Evolutionary conservation across 345 rosid species (phyloP).

Genomic region (Cardamine chenopodiifolia): DNA sequence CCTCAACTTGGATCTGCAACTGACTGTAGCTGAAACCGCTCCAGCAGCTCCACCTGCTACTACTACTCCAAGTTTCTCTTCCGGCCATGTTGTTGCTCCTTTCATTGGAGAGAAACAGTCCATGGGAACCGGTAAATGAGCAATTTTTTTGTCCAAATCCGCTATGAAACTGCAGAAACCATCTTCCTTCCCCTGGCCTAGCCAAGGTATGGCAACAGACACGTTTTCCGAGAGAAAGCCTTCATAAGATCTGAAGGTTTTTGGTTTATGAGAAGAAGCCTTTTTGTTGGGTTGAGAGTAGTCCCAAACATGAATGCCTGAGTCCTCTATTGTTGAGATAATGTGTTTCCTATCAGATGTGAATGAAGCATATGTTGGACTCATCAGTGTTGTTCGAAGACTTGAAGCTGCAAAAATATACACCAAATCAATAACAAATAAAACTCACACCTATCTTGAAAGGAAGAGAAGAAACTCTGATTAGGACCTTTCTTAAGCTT

Average conservation of each 20-base stretch:
- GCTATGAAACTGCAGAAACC: conserved; percentile 35
- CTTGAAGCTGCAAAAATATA: conserved; percentile 51
- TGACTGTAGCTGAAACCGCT: conserved; percentile 47
- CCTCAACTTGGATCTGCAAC: conserved; percentile 58
- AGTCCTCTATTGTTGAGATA: conserved; percentile 66
- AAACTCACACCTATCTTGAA: not conserved
- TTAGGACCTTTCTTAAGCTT: conserved; percentile 59
- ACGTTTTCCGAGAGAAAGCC: conserved; percentile 62
- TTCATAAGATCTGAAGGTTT: conserved; percentile 57
- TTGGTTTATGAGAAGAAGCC: conserved; percentile 38
- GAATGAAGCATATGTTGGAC: conserved; percentile 63
- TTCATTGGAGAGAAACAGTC: conserved; percentile 60
- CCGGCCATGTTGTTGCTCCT: conserved; percentile 81
- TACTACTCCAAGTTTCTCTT: conserved; percentile 63
- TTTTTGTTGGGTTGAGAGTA: conserved; percentile 47
- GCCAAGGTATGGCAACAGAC: conserved; percentile 75
- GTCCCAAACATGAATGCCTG: conserved; percentile 74
- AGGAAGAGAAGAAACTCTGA: not conserved
- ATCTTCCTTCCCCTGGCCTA: conserved; percentile 48
- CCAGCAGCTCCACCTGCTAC: conserved; percentile 45
- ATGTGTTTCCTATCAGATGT: conserved; percentile 78
- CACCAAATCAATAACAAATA: not conserved
- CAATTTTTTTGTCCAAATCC: conserved; percentile 44
- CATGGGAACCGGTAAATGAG: conserved; percentile 43
- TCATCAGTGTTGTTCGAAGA: conserved; percentile 54